These are phyloP conservation scores for Colletotrichum sp. DNA, from an alignment of 2,329 filamentous ascomycete species.

Conservation along the genomic window DNA sequence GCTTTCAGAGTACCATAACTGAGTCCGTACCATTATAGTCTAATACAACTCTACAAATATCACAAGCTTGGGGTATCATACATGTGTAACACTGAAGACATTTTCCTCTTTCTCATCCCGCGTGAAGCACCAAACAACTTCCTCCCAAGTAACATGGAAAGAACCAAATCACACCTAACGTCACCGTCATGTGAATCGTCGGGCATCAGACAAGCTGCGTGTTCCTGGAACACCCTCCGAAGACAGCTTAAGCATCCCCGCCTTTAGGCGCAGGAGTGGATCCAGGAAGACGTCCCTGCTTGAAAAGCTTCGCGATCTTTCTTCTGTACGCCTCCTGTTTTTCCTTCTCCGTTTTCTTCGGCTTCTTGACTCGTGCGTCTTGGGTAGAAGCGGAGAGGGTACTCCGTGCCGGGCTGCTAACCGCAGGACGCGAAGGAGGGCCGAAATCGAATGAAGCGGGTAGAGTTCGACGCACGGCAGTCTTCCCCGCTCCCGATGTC, in stretches of 20 bases:
- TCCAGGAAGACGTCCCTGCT: constrained; percentile 6
- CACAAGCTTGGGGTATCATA: neutral
- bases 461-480: neutral
- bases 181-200: neutral
- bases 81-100: neutral
- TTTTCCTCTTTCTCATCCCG: neutral
- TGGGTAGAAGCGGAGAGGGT: neutral
- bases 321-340: neutral
- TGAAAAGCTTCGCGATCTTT: neutral
- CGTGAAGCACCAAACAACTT: neutral
- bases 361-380: constrained; percentile 14
- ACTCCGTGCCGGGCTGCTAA: neutral
- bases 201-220: neutral
- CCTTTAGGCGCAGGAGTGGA: neutral
- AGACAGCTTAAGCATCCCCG: neutral
- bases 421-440: neutral
- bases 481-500: neutral
- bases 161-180: neutral
- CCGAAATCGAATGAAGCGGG: neutral
- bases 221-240: neutral
- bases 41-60: neutral
- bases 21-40: neutral
- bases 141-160: neutral
- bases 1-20: neutral
- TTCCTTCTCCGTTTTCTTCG: constrained; percentile 2